These are phyloP conservation scores for Candida smagusa DNA, from an alignment of 1,139 yeast genomes.

Conservation along the genomic window DNA sequence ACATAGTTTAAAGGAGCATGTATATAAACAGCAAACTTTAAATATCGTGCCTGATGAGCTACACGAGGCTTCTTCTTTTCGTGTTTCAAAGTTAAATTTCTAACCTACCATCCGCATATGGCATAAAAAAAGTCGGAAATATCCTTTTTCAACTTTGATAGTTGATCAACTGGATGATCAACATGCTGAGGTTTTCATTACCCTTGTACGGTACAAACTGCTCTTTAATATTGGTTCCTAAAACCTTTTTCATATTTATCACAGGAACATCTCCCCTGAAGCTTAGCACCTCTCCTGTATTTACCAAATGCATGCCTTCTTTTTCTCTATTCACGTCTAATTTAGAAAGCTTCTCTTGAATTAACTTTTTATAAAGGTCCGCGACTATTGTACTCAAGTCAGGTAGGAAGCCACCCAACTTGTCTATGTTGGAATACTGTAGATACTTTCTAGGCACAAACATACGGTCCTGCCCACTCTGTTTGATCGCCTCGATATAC, in stretches of 20 bases:
- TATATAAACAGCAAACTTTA: no score
- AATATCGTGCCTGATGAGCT: no score
- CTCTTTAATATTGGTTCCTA: slow-evolving; percentile 1
- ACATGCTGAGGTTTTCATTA: slow-evolving; percentile 8
- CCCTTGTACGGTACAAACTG: slow-evolving; percentile 7
- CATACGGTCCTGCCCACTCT: slow-evolving; percentile 10
- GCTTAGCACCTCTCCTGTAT: slow-evolving; percentile 2
- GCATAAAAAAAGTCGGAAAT: no score
- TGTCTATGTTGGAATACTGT: slow-evolving; percentile 8
- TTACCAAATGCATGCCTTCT: slow-evolving; percentile 3
- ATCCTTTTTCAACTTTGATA: slow-evolving; percentile 1
- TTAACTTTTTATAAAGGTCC: slow-evolving; percentile 11
- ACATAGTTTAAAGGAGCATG: no score
- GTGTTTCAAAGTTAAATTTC: no score
- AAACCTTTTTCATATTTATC: slow-evolving; percentile 2
- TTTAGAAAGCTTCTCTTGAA: slow-evolving; percentile 5
- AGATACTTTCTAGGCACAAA: slow-evolving; percentile 13
- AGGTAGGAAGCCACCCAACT: slow-evolving; percentile 13
- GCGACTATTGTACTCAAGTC: slow-evolving; percentile 12
- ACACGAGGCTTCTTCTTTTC: no score
- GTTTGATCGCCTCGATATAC: slow-evolving; percentile 10
- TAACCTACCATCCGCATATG: no score
- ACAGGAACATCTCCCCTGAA: slow-evolving; percentile 4
- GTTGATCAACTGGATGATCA: slow-evolving; percentile 8
- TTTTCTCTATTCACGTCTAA: neutral